A percentile compares a stretch with the other conserved stretches of the same genome.
Conservation (phyloP, 2,329 filamentous ascomycete genomes). For the Exophiala dermatitidis region DNA sequence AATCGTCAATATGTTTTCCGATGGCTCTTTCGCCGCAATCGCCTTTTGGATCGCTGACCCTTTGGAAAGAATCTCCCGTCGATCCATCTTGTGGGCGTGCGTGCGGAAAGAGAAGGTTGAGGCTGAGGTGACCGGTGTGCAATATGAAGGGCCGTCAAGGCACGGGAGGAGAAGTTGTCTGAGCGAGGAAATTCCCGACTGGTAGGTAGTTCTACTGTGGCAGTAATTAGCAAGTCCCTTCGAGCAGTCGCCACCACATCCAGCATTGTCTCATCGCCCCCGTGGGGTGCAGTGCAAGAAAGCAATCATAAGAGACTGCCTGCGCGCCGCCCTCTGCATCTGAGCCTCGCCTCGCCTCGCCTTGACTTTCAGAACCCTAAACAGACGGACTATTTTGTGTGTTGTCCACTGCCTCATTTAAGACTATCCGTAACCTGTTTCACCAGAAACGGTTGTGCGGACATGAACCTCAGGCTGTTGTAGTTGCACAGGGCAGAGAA, state of each 20-base stretch:
- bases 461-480: no score
- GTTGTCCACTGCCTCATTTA: neutral
- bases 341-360: no score
- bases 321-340: neutral
- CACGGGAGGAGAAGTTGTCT: neutral
- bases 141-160: neutral
- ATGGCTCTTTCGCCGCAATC: conserved; percentile 63
- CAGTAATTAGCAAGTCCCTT: neutral
- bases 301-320: neutral
- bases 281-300: neutral
- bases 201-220: neutral
- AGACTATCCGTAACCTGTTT: no score
- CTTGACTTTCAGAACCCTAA: no score
- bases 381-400: no score
- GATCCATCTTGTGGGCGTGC: conserved; percentile 54
- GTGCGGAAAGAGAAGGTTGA: neutral
- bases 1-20: conserved; percentile 63
- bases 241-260: neutral
- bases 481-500: no score
- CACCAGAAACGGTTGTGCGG: no score
- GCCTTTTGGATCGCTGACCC: conserved; percentile 77
- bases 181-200: neutral
- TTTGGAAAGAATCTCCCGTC: conserved; percentile 70
- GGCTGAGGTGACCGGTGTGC: neutral
- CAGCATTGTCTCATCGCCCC: neutral